Percentiles rank a stretch among this genome's conserved stretches.
phyloP scores from a whole-genome alignment of 805 yeast species.

The Pichia insulana region DNA sequence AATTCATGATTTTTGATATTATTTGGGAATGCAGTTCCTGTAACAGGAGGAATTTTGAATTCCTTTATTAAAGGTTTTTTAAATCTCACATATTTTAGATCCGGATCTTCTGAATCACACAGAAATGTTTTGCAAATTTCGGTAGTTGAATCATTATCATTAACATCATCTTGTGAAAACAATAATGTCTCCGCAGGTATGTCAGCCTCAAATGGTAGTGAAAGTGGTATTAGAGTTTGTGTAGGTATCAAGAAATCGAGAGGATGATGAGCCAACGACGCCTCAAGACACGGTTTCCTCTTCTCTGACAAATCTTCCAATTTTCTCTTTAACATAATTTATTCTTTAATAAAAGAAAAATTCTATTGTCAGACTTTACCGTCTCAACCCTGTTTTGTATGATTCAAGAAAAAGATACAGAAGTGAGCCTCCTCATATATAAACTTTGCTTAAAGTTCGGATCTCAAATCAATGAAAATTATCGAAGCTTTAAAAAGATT shows the following conservation, averaged over 20 bases:
- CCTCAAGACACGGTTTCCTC: constrained; percentile 13
- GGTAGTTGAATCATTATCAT: constrained; percentile 3
- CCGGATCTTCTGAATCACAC: constrained; percentile 21
- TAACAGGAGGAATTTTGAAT: neutral
- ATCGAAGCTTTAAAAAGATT: no score
- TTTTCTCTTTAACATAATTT: neutral
- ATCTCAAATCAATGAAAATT: no score
- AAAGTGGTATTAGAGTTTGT: constrained; percentile 25
- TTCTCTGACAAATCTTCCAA: neutral
- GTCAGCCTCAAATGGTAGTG: constrained; percentile 21
- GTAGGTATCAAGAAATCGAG: constrained; percentile 32
- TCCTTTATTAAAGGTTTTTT: constrained; percentile 26
- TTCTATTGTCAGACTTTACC: no score
- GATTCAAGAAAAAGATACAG: no score
- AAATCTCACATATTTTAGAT: constrained; percentile 23
- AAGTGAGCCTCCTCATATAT: no score
- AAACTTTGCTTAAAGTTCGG: no score
- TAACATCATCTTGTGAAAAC: constrained; percentile 8
- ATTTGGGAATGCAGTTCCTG: no score
- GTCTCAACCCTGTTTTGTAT: no score
- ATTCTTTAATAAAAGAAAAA: no score
- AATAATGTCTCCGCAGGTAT: constrained; percentile 4
- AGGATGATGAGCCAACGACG: constrained; percentile 24
- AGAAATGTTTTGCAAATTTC: constrained; percentile 12
- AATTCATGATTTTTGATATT: neutral